phyloP scores from a whole-genome alignment of 2,329 filamentous ascomycete genomes.

The Uncinocarpus reesii region DNA sequence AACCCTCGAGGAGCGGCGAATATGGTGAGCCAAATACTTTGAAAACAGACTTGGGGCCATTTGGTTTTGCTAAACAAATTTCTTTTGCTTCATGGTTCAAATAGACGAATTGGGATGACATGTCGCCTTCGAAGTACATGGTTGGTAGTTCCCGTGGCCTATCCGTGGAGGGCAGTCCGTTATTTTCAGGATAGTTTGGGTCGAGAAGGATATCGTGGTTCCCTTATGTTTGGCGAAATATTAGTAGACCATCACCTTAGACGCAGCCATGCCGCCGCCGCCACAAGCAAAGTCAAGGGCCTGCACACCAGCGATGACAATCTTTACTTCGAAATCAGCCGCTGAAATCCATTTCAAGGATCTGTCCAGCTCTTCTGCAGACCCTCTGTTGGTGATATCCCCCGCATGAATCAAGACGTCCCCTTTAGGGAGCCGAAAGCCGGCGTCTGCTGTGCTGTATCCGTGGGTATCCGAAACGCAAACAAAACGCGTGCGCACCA shows the following conservation, averaged over 20 bases:
- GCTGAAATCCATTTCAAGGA: slow-evolving; percentile 45
- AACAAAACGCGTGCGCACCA: slow-evolving; percentile 42
- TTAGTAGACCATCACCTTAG: not conserved
- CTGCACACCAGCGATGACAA: slow-evolving; percentile 43
- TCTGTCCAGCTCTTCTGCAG: slow-evolving; percentile 41
- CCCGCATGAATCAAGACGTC: slow-evolving; percentile 52
- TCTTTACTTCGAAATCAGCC: slow-evolving; percentile 45
- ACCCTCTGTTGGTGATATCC: slow-evolving; percentile 49
- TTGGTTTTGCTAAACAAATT: slow-evolving; percentile 36
- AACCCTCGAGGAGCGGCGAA: slow-evolving; percentile 39
- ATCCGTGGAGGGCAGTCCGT: not conserved
- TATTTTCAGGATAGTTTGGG: slow-evolving; percentile 21
- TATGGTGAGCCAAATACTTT: slow-evolving; percentile 51
- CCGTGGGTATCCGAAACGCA: slow-evolving; percentile 52
- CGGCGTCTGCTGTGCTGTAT: slow-evolving; percentile 39
- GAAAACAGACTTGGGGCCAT: slow-evolving; percentile 41
- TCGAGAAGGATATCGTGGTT: slow-evolving; percentile 51
- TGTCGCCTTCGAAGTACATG: not conserved
- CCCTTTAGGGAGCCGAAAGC: slow-evolving; percentile 44
- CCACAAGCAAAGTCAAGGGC: not conserved
- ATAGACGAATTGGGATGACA: slow-evolving; percentile 33
- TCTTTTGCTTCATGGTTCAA: slow-evolving; percentile 41
- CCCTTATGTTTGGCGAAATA: slow-evolving; percentile 29
- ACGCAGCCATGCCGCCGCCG: not conserved
- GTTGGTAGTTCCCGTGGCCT: not conserved